Percentiles rank a stretch among this genome's conserved stretches.
These are phyloP conservation scores for Phaeosphaeriaceae sp. DNA, from an alignment of 2,329 filamentous ascomycete species.

Conservation along the genomic window DNA sequence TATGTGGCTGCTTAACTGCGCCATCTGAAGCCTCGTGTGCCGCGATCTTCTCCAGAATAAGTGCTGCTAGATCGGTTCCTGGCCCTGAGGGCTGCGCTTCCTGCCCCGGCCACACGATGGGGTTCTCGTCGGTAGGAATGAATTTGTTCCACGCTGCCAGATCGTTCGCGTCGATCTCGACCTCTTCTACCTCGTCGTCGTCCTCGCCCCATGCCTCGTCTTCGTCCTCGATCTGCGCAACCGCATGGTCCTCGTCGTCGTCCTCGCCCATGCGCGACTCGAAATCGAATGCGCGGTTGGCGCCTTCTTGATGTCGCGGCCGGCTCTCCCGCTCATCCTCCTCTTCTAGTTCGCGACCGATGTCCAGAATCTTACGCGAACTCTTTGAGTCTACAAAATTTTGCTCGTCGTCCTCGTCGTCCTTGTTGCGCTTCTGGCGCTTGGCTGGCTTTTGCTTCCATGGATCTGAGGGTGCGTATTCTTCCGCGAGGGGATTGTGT, in stretches of 20 bases:
- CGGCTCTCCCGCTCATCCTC: conserved; percentile 71
- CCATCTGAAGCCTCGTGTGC: conserved; percentile 78
- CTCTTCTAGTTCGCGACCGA: conserved; percentile 86
- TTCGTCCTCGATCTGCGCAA: conserved; percentile 59
- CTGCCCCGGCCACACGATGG: conserved; percentile 72
- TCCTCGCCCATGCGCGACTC: conserved; percentile 73
- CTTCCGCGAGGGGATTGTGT: conserved; percentile 91
- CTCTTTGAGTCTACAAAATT: conserved; percentile 88
- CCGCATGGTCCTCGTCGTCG: conserved; percentile 52
- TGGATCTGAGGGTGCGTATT: conserved; percentile 74
- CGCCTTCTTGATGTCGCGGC: conserved; percentile 50
- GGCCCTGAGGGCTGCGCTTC: conserved; percentile 48
- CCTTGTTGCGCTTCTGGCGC: conserved; percentile 64
- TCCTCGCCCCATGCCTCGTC: conserved; percentile 77
- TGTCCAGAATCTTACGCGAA: conserved; percentile 85
- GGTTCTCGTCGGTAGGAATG: conserved; percentile 76
- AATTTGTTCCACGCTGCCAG: conserved; percentile 92
- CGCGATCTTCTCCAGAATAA: conserved; percentile 94
- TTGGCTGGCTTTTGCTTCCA: conserved; percentile 74
- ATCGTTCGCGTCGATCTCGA: conserved; percentile 87
- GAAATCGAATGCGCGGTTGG: conserved; percentile 77
- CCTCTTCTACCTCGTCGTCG: conserved; percentile 72
- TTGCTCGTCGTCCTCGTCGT: conserved; percentile 65
- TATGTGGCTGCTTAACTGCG: conserved; percentile 50
- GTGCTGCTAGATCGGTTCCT: conserved; percentile 82